phyloP scores from a whole-genome alignment of 2,329 filamentous ascomycete species.

The Colletotrichum siamense region DNA sequence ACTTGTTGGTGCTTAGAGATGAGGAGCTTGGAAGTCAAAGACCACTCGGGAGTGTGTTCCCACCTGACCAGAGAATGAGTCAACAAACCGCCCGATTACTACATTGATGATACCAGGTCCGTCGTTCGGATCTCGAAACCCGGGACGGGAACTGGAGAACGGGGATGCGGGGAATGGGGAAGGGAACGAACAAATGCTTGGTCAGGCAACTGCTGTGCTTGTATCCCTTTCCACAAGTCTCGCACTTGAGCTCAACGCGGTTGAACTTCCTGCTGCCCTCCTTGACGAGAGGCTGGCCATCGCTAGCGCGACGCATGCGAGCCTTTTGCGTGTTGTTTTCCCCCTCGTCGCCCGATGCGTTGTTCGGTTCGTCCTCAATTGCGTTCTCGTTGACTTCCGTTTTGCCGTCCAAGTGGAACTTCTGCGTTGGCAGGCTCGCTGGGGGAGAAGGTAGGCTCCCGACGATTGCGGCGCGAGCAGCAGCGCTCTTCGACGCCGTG shows the following conservation, averaged over 20 bases:
- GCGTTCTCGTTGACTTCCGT: constrained; percentile 63
- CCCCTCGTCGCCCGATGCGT: constrained; percentile 62
- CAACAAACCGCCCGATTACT: constrained; percentile 24
- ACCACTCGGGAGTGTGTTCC: constrained; percentile 99
- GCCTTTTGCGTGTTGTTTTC: constrained; percentile 51
- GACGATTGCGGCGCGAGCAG: constrained; percentile 56
- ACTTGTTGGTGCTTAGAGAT: constrained; percentile 99
- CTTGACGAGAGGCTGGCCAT: constrained; percentile 83
- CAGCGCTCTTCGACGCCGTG: constrained; percentile 69
- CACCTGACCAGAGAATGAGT: constrained; percentile 69
- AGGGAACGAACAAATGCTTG: constrained; percentile 98
- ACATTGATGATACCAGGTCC: neutral
- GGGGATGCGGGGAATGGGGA: constrained; percentile 52
- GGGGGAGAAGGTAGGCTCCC: constrained; percentile 69
- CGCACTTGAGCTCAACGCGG: constrained; percentile 88
- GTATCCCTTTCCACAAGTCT: constrained; percentile 99
- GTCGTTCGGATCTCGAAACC: constrained; percentile 32
- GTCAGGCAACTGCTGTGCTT: constrained; percentile 99
- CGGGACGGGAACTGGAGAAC: constrained; percentile 21
- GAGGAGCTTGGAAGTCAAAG: constrained; percentile 93
- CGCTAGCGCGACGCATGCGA: constrained; percentile 73
- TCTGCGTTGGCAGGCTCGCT: constrained; percentile 69
- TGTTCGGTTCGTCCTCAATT: constrained; percentile 71
- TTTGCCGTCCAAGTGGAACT: constrained; percentile 54
- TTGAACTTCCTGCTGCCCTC: constrained; percentile 83